These are phyloP conservation scores for Geotrichum europaeum DNA, from an alignment of 1,139 yeast genomes.

Conservation along the genomic window DNA sequence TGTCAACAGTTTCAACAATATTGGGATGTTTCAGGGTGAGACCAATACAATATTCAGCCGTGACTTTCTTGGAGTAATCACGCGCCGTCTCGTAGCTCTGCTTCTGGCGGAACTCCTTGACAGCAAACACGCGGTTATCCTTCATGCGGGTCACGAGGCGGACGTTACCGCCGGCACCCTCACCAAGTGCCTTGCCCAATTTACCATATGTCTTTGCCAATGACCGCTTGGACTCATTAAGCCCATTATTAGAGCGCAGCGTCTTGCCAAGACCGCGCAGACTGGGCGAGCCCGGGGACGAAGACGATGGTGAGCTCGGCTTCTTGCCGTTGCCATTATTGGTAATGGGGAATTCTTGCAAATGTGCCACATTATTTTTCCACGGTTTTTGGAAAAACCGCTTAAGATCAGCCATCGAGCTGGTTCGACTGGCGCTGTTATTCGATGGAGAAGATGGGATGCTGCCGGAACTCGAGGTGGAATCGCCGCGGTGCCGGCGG, in stretches of 20 bases:
- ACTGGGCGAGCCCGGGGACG: conserved; percentile 10
- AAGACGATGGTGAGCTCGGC: conserved; percentile 2
- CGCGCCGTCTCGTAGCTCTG: conserved; percentile 70
- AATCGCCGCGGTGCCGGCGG: conserved; percentile 25
- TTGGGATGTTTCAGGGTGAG: conserved; percentile 86
- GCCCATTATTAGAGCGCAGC: neutral
- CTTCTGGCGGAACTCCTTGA: conserved; percentile 80
- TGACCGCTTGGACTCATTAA: conserved; percentile 34
- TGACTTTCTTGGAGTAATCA: conserved; percentile 88
- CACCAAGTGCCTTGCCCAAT: conserved; percentile 82
- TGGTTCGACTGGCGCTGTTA: neutral
- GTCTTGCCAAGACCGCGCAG: conserved; percentile 1
- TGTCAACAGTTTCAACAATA: conserved; percentile 85
- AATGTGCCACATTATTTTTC: conserved; percentile 20
- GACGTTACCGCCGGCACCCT: conserved; percentile 96
- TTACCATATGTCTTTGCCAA: conserved; percentile 73
- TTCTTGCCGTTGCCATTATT: neutral
- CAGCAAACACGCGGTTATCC: conserved; percentile 78
- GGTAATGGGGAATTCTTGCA: conserved; percentile 8
- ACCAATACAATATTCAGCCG: conserved; percentile 94
- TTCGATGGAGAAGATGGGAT: neutral
- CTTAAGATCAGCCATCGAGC: conserved; percentile 30
- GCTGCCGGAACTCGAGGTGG: conserved; percentile 16
- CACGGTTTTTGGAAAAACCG: conserved; percentile 32
- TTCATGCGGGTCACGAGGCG: conserved; percentile 61